Conservation (phyloP, 2,329 filamentous ascomycete species). For the Penicillium palitans region DNA sequence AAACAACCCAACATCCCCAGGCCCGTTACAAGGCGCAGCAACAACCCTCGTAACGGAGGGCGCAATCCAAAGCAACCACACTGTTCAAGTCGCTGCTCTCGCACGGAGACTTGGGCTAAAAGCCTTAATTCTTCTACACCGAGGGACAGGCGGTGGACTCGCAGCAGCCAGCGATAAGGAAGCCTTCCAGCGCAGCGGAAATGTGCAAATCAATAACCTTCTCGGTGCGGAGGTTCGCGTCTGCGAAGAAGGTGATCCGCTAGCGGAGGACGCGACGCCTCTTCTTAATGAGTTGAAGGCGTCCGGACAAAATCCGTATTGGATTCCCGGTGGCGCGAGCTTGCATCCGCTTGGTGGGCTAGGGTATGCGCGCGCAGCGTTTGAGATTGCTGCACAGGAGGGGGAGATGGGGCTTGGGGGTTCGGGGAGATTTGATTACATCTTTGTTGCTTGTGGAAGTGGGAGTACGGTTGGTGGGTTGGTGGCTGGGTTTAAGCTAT, state of each 20-base stretch:
- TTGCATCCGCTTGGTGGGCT: constrained; percentile 35
- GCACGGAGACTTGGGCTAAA: constrained; percentile 31
- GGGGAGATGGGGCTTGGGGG: constrained; percentile 16
- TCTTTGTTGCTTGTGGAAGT: constrained; percentile 41
- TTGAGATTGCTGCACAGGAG: constrained; percentile 36
- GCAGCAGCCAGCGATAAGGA: constrained; percentile 17
- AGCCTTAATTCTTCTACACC: constrained; percentile 30
- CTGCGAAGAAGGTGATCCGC: constrained; percentile 57
- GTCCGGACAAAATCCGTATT: constrained; percentile 29
- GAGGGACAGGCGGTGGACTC: constrained; percentile 31
- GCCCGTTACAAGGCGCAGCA: constrained; percentile 13
- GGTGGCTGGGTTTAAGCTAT: constrained; percentile 37
- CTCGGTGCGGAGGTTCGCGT: constrained; percentile 49
- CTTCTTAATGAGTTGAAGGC: constrained; percentile 28
- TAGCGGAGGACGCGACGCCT: constrained; percentile 20
- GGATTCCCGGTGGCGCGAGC: constrained; percentile 40
- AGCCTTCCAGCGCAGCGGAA: constrained; percentile 27
- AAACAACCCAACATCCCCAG: constrained; percentile 8
- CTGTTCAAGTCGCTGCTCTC: constrained; percentile 36
- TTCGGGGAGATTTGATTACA: constrained; percentile 32
- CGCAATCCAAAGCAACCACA: constrained; percentile 41
- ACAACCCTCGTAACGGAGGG: constrained; percentile 40
- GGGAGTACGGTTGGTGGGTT: constrained; percentile 39
- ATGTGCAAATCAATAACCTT: constrained; percentile 33
- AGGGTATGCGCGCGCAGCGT: constrained; percentile 36